These are phyloP conservation scores for Pichia occidentalis DNA, from an alignment of 805 yeast genomes.

Conservation along the genomic window DNA sequence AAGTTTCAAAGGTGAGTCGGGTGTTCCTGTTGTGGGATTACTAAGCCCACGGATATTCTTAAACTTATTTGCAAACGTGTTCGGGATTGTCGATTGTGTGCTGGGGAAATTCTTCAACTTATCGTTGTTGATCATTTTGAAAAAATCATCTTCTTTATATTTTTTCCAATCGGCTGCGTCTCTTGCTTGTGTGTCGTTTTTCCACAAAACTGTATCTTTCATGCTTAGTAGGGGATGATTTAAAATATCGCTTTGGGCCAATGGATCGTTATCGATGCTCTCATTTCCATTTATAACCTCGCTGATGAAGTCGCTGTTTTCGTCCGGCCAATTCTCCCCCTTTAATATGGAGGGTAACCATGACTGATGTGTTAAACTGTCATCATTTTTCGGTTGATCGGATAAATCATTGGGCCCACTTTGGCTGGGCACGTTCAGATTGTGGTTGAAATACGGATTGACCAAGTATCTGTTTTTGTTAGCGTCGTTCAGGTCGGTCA, in stretches of 20 bases:
- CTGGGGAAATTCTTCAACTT: slow-evolving; percentile 18
- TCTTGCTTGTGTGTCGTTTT: slow-evolving; percentile 14
- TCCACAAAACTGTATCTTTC: slow-evolving; percentile 23
- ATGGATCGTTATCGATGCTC: not conserved
- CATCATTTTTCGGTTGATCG: not conserved
- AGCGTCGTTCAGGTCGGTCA: slow-evolving; percentile 15
- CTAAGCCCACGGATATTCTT: slow-evolving; percentile 16
- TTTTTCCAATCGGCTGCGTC: slow-evolving; percentile 28
- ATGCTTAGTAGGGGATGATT: slow-evolving; percentile 20
- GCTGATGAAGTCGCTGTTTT: slow-evolving; percentile 1
- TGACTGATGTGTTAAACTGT: not conserved
- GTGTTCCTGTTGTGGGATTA: slow-evolving; percentile 23
- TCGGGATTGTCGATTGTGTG: slow-evolving; percentile 18
- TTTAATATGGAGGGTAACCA: slow-evolving; percentile 26
- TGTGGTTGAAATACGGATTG: slow-evolving; percentile 3
- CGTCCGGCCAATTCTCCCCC: slow-evolving; percentile 25
- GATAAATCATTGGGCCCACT: too few relatives aligned
- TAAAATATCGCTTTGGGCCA: not conserved
- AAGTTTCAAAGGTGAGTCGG: slow-evolving; percentile 28
- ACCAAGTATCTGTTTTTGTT: slow-evolving; percentile 3
- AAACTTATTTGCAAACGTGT: slow-evolving; percentile 28
- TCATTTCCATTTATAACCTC: not conserved
- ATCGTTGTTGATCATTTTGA: slow-evolving; percentile 18
- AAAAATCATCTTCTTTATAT: slow-evolving; percentile 20
- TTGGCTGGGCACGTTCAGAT: not conserved